phyloP scores from a whole-genome alignment of 495 filamentous ascomycete species.

The Evernia prunastri region DNA sequence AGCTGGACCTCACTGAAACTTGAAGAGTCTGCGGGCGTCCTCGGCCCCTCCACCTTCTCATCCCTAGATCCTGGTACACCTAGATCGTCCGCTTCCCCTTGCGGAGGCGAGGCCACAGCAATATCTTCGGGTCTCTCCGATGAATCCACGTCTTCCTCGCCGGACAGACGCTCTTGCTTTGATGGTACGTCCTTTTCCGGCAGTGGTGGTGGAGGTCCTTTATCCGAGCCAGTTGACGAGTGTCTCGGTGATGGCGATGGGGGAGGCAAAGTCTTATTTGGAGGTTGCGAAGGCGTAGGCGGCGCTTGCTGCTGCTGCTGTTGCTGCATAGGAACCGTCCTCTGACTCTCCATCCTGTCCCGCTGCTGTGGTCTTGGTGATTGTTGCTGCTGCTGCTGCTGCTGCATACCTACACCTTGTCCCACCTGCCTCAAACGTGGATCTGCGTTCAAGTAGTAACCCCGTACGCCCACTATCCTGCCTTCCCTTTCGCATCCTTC shows the following conservation, averaged over 20 bases:
- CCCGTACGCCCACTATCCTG: slow-evolving; percentile 85
- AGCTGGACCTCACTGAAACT: slow-evolving; percentile 20
- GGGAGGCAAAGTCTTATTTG: background rate
- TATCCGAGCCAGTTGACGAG: slow-evolving; percentile 4
- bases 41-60: slow-evolving; percentile 11
- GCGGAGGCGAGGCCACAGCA: background rate
- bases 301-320: slow-evolving; percentile 11
- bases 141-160: background rate
- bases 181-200: slow-evolving; percentile 21
- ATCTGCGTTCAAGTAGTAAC: slow-evolving; percentile 91
- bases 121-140: background rate
- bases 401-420: slow-evolving; percentile 31
- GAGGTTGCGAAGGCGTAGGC: slow-evolving; percentile 1
- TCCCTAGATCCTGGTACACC: slow-evolving; percentile 1
- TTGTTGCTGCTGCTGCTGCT: slow-evolving; percentile 17
- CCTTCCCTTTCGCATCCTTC: slow-evolving; percentile 90
- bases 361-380: slow-evolving; percentile 24
- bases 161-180: background rate
- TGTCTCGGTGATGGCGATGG: slow-evolving; percentile 2
- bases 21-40: slow-evolving; percentile 12
- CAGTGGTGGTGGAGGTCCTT: slow-evolving; percentile 12
- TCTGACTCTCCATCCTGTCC: slow-evolving; percentile 37
- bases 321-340: slow-evolving; percentile 12
- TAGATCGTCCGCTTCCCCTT: background rate
- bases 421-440: slow-evolving; percentile 57